These are phyloP conservation scores for Acacia confusa DNA, from an alignment of 306 rosid species.

Conservation along the genomic window DNA sequence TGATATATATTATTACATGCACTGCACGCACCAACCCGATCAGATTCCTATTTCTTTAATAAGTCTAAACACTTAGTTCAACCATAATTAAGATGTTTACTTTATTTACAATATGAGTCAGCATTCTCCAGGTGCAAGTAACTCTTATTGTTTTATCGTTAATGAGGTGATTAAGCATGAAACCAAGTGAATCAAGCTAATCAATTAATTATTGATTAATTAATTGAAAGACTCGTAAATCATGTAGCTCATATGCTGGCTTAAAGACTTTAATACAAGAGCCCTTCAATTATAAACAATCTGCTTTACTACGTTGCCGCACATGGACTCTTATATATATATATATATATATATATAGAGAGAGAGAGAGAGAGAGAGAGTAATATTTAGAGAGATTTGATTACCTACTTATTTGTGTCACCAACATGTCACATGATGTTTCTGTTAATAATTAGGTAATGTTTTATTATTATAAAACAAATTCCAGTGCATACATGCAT, in stretches of 20 bases:
- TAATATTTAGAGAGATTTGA: neutral
- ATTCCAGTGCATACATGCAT: neutral
- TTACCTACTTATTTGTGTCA: neutral
- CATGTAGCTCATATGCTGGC: neutral
- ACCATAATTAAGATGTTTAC: neutral
- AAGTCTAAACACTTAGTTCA: neutral
- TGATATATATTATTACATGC: neutral
- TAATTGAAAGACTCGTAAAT: neutral
- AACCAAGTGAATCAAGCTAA: neutral
- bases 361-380: neutral
- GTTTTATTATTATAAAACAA: neutral
- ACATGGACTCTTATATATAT: neutral
- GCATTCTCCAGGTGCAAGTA: neutral
- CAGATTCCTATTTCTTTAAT: neutral
- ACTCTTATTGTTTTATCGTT: neutral
- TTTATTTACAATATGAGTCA: neutral
- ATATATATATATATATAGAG: neutral
- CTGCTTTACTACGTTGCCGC: neutral
- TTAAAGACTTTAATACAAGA: neutral
- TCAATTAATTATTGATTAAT: neutral
- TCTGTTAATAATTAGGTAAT: neutral
- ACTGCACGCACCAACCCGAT: neutral
- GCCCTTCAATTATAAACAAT: neutral
- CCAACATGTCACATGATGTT: conserved; percentile 14
- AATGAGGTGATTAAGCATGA: neutral